A percentile compares a stretch with the other conserved stretches of the same genome.
Conservation (phyloP, 352 stramenopile genomes). For the Globisporangium nunn region DNA sequence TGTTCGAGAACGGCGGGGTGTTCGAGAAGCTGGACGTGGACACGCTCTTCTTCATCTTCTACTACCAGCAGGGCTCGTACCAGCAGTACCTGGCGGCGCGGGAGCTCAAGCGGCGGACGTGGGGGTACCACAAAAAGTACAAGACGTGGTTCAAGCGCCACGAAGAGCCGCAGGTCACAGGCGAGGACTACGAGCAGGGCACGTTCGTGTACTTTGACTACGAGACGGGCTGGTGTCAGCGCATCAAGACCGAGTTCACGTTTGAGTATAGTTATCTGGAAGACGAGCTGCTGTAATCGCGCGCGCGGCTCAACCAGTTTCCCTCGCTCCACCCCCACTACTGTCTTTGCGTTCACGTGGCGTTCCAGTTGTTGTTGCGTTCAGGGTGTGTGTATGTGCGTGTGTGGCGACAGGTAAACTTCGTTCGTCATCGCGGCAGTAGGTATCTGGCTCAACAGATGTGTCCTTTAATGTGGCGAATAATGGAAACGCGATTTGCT, state of each 20-base stretch:
- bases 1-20: conserved; percentile 92
- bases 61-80: conserved; percentile 98
- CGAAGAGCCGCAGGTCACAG: conserved; percentile 94
- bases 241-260: conserved; percentile 98
- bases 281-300: conserved; percentile 66
- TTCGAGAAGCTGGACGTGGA: conserved; percentile 98
- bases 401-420: too few relatives aligned
- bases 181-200: conserved; percentile 98
- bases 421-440: too few relatives aligned
- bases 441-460: too few relatives aligned
- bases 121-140: conserved; percentile 99
- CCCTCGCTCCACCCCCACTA: not conserved
- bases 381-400: too few relatives aligned
- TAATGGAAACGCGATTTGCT: too few relatives aligned
- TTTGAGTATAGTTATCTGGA: conserved; percentile 98
- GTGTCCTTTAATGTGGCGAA: too few relatives aligned
- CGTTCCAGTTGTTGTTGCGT: too few relatives aligned
- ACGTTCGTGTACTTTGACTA: conserved; percentile 99
- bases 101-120: conserved; percentile 98
- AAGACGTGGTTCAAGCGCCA: conserved; percentile 99
- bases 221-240: conserved; percentile 97
- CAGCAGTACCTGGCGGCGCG: conserved; percentile 97
- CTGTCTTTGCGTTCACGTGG: not conserved
- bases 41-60: conserved; percentile 99
- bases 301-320: not conserved